These are phyloP conservation scores for Teratosphaeriaceae sp. DNA, from an alignment of 2,329 filamentous ascomycete species.

Conservation along the genomic window DNA sequence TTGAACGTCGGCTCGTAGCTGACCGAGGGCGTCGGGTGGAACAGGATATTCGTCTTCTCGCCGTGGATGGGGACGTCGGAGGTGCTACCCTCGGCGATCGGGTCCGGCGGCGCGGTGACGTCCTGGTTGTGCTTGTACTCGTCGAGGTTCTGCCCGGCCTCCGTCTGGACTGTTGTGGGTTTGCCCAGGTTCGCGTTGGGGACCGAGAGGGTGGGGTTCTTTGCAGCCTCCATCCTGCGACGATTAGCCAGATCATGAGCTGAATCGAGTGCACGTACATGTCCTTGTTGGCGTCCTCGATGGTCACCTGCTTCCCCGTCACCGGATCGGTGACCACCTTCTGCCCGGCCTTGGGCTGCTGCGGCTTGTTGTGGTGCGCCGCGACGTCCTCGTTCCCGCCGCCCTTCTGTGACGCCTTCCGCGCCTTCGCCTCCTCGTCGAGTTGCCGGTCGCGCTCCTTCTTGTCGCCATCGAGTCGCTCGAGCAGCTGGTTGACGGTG, in stretches of 20 bases:
- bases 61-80: constrained; percentile 93
- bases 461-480: constrained; percentile 73
- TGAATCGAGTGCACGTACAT: too few species aligned
- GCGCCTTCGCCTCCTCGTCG: constrained; percentile 58
- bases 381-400: constrained; percentile 41
- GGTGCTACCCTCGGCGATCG: constrained; percentile 71
- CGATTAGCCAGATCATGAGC: too few species aligned
- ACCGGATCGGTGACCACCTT: constrained; percentile 76
- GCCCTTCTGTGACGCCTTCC: constrained; percentile 59
- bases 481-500: constrained; percentile 77
- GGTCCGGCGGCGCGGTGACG: constrained; percentile 83
- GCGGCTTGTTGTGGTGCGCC: constrained; percentile 44
- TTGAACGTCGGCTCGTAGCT: constrained; percentile 86
- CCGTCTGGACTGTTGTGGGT: constrained; percentile 63
- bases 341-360: constrained; percentile 40
- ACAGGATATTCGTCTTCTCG: constrained; percentile 93
- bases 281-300: constrained; percentile 70
- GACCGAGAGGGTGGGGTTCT: constrained; percentile 71
- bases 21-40: constrained; percentile 86
- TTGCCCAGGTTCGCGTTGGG: constrained; percentile 85
- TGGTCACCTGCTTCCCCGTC: constrained; percentile 77
- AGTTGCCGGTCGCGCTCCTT: constrained; percentile 65
- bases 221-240: constrained; percentile 60
- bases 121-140: constrained; percentile 85
- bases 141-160: constrained; percentile 61